Evolutionary conservation across 1,139 yeast genomes (phyloP).

Genomic region (Magnusiomyces tetraspermus): DNA sequence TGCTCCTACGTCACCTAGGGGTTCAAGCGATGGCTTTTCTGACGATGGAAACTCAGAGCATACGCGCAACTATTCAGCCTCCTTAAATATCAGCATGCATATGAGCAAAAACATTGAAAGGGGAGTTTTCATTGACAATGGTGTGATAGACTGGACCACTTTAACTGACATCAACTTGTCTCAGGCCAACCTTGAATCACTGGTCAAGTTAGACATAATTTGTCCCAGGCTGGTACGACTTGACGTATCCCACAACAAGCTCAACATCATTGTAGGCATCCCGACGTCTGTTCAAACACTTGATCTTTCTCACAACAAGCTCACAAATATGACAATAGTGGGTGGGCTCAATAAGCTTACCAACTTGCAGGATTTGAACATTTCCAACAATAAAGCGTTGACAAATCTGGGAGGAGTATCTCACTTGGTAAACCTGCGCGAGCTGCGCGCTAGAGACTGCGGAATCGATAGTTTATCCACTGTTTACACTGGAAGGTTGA

Average conservation of each 20-base stretch:
- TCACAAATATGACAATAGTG: slow-evolving; percentile 29
- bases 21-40: not conserved
- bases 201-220: slow-evolving; percentile 30
- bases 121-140: not conserved
- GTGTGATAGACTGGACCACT: slow-evolving; percentile 30
- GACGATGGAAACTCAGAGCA: not conserved
- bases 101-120: not conserved
- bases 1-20: not conserved
- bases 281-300: slow-evolving; percentile 27
- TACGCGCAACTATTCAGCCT: not conserved
- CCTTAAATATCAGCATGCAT: not conserved
- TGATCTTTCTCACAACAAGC: slow-evolving; percentile 26
- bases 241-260: slow-evolving; percentile 28
- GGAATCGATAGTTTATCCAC: slow-evolving; percentile 4
- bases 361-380: slow-evolving; percentile 28
- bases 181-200: slow-evolving; percentile 25
- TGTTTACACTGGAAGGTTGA: not conserved
- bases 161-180: slow-evolving; percentile 28
- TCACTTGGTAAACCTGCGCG: slow-evolving; percentile 26
- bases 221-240: slow-evolving; percentile 31
- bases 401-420: slow-evolving; percentile 25
- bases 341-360: slow-evolving; percentile 19
- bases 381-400: slow-evolving; percentile 23
- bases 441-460: slow-evolving; percentile 18
- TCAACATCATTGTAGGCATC: slow-evolving; percentile 32